Evolutionary conservation across 164 flowering plant species (phyloP), one percentile per base, ranked within the genome.

Genomic region (Annona squamosa): DNA sequence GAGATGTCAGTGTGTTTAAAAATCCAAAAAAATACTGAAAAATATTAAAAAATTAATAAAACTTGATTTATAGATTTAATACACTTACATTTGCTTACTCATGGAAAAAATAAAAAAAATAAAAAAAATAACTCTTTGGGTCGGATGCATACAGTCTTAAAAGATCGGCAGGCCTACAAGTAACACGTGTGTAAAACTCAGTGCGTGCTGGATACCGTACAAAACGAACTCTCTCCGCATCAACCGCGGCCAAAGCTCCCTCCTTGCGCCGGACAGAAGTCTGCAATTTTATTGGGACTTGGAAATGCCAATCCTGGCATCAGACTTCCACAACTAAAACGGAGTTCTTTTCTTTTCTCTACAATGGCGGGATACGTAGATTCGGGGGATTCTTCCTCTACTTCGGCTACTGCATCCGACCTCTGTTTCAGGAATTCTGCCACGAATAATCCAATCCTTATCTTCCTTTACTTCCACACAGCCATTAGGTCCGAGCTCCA

Each of bases 401-500:
- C 59, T 52, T 52, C 59, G 2, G 13, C 59, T 52, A 7, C 59
- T 7, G 52, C 76, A 0, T 72, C 78, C 12, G 7, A 77, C 4
- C 67, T 79, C 67, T 63, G 77, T 69, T 82, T 78, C 72, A 81
- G 67, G 67, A 80, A 84, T 16, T 82, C 79, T 7, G 74, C 68
- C 46, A 41, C 67, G 10, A 80, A 84, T 47, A 87, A 91, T 13
- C 97, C 97, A n/a, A 93, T 91, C 71, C 84, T 88, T 56, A 88
- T 93, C 37, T 93, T 93, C 76, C 70, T 91, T 47, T 87, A 87
- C 81, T 93, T 91, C 77, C 99, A 94, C 80, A 94, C 91, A 68
- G 97, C 94, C 1, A 91, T 94, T 52, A 76, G 89, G 65, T 74
- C 87, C 4, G 97, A 90, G 86, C 95, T 94, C 65, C 97, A 91